These are phyloP conservation scores for Pelargonium nanum DNA, from an alignment of 345 rosid species.

Conservation along the genomic window DNA sequence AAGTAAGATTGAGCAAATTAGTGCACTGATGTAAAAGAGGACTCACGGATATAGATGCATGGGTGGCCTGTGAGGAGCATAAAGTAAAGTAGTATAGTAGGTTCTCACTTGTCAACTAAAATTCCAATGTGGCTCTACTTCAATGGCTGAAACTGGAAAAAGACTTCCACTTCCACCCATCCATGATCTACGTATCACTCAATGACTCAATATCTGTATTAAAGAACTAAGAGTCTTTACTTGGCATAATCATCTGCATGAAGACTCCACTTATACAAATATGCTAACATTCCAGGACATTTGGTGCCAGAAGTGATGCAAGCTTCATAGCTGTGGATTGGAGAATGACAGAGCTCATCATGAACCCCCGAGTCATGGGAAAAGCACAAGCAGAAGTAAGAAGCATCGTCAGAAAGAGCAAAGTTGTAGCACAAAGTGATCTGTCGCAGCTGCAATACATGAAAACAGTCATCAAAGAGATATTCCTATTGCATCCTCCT, in stretches of 20 bases:
- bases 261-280: not conserved
- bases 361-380: conserved; percentile 22
- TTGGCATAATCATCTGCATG: too few species aligned
- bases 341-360: conserved; percentile 39
- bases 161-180: too few species aligned
- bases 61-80: too few species aligned
- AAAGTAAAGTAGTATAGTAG: too few species aligned
- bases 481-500: conserved; percentile 43
- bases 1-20: too few species aligned
- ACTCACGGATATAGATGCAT: too few species aligned
- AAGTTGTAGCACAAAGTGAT: conserved; percentile 31
- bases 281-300: conserved; percentile 23
- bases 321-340: conserved; percentile 25
- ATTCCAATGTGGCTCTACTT: too few species aligned
- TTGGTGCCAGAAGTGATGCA: conserved; percentile 34
- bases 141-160: not conserved
- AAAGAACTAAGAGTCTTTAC: too few species aligned
- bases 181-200: too few species aligned
- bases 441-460: conserved; percentile 28
- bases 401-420: conserved; percentile 20
- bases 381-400: conserved; percentile 36
- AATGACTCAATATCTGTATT: too few species aligned
- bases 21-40: too few species aligned
- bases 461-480: conserved; percentile 43
- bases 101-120: too few species aligned